phyloP scores from a whole-genome alignment of 2,329 filamentous ascomycete genomes.

The Sporothrix pseudoabietina region DNA sequence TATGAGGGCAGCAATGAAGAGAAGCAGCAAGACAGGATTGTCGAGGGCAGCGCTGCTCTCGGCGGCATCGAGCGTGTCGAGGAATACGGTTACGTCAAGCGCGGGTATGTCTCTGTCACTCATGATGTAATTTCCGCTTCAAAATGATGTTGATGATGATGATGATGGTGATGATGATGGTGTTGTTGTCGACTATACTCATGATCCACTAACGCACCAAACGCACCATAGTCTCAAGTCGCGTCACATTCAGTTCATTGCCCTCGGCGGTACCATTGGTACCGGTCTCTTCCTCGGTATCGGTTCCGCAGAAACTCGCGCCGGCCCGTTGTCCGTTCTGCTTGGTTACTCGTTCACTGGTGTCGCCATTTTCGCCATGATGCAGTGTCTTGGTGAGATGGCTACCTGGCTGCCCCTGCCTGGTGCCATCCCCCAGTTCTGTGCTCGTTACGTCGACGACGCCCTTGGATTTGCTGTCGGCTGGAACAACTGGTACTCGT shows the following conservation, averaged over 20 bases:
- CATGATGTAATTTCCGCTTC: neutral
- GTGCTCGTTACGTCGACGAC: slow-evolving; percentile 52
- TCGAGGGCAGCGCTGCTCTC: slow-evolving; percentile 28
- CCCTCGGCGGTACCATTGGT: slow-evolving; percentile 53
- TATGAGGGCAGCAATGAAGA: slow-evolving; percentile 29
- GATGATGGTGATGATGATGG: too few species aligned
- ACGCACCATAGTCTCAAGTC: slow-evolving; percentile 42
- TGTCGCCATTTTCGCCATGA: slow-evolving; percentile 48
- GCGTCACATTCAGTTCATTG: slow-evolving; percentile 52
- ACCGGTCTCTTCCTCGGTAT: slow-evolving; percentile 54
- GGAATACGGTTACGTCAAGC: slow-evolving; percentile 34
- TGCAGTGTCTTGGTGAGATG: slow-evolving; percentile 56
- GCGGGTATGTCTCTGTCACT: slow-evolving; percentile 27
- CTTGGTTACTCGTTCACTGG: slow-evolving; percentile 50
- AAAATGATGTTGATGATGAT: too few species aligned
- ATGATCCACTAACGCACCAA: neutral
- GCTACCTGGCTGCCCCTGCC: slow-evolving; percentile 63
- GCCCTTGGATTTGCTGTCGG: slow-evolving; percentile 53
- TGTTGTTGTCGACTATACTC: neutral
- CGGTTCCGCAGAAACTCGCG: slow-evolving; percentile 47
- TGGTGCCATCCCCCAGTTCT: slow-evolving; percentile 55
- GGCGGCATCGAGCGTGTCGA: slow-evolving; percentile 29
- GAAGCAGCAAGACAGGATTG: slow-evolving; percentile 19
- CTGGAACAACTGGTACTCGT: slow-evolving; percentile 57
- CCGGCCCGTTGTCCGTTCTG: slow-evolving; percentile 49